Evolutionary conservation across 352 stramenopile species (phyloP), one percentile per base, ranked within the genome.

Genomic region (Saprolegnia diclina): DNA sequence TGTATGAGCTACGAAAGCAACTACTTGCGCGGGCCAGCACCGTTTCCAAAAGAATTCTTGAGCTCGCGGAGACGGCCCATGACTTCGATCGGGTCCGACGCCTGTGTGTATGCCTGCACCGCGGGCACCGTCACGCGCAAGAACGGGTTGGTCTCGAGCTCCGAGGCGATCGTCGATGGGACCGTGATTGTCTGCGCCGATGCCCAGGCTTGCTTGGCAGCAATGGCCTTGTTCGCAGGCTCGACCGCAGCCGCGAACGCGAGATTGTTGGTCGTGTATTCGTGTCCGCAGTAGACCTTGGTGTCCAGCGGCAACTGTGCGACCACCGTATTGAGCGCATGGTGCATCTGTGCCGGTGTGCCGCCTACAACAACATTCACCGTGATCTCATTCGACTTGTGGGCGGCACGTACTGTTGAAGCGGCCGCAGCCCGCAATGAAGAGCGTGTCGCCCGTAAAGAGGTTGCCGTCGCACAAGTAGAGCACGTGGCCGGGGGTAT

Each of bases 391-490:
- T 19, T n/a, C 9, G 35, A 37, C 5, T n/a, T 0, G n/a, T 14
- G 16, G 22, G 19, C 6, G 29, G 2, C 29, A 5, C 29, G 16
- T 64, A 72, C 56, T 76, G 71, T 81, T 85, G 77, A 98, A 96
- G 14, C 90, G 80, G 0, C 92, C 91, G 55, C 90, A 97, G 56
- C 92, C 92, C 13, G 87, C 91, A 32, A 97, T 74, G 64, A 97
- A 97, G 26, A 97, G 73, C 57, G 91, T 98, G 72, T 98, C 92
- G 16, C 92, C 92, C 18, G 88, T 96, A 76, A 98, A 98, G 2
- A 98, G 71, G 5, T 85, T 77, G 59, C 77, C 80, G 5, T 82
- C 70, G 64, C 80, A 90, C 45, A 81, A 74, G 46, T 91, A 92
- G 29, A 85, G 78, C 45, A 97, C 85, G 67, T 97, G 91, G 64